Conservation (phyloP, 805 yeast genomes). For the Saccharomycopsis sp. region DNA sequence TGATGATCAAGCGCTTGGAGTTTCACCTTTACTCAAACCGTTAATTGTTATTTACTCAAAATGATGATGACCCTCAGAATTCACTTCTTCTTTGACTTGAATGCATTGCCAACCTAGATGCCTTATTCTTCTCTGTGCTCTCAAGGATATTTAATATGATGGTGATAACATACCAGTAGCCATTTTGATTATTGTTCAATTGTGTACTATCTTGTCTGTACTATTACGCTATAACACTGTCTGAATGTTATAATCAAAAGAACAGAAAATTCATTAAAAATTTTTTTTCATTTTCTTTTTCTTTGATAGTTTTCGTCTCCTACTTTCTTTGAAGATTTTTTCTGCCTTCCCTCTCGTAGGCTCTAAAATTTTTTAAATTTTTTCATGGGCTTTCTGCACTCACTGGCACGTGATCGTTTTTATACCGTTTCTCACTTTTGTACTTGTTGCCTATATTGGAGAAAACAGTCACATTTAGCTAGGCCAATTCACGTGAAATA, state of each 20-base stretch:
- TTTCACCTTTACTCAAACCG: too few relatives aligned
- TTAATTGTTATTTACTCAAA: too few relatives aligned
- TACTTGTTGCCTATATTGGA: not conserved
- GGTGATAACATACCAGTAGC: slow-evolving; percentile 7
- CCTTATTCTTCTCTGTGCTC: not conserved
- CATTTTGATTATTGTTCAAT: slow-evolving; percentile 6
- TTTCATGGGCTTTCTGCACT: not conserved
- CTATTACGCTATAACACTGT: not conserved
- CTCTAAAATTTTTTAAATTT: not conserved
- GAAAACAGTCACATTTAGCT: not conserved
- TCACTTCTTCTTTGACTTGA: too few relatives aligned
- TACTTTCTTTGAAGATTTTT: not conserved
- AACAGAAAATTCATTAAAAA: not conserved
- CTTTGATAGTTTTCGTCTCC: not conserved
- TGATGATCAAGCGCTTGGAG: too few relatives aligned
- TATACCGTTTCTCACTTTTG: not conserved
- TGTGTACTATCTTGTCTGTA: not conserved
- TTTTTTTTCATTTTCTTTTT: not conserved
- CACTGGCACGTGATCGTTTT: not conserved
- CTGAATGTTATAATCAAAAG: slow-evolving; percentile 1
- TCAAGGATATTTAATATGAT: not conserved
- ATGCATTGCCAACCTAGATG: not conserved
- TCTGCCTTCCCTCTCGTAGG: not conserved
- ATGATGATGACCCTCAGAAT: too few relatives aligned
- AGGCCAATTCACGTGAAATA: not conserved